Percentiles rank a stretch among this genome's conserved stretches.
These are phyloP conservation scores for Aureobasidium sp. DNA, from an alignment of 2,329 filamentous ascomycete genomes.

Conservation along the genomic window DNA sequence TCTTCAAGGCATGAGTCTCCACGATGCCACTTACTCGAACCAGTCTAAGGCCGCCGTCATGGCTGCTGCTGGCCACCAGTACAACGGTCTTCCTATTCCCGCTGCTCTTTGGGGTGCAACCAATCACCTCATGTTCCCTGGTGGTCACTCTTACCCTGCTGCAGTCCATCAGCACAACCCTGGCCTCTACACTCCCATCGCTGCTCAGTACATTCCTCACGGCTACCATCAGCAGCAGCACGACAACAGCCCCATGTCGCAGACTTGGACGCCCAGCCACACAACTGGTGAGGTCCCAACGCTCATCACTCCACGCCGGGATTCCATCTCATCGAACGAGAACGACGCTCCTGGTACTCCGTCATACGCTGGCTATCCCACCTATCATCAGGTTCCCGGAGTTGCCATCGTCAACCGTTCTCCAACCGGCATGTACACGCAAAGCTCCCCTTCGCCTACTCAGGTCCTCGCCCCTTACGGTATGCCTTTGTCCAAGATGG, in stretches of 20 bases:
- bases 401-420: constrained; percentile 45
- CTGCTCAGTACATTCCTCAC: constrained; percentile 37
- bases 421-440: constrained; percentile 41
- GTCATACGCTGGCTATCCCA: constrained; percentile 36
- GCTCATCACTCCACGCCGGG: constrained; percentile 45
- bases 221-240: constrained; percentile 38
- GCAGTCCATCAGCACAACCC: constrained; percentile 27
- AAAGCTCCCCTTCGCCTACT: constrained; percentile 45
- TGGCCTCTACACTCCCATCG: constrained; percentile 40
- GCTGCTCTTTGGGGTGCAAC: constrained; percentile 27
- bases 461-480: constrained; percentile 41
- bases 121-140: constrained; percentile 29
- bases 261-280: constrained; percentile 39
- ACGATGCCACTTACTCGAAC: constrained; percentile 28
- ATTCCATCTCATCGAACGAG: constrained; percentile 47
- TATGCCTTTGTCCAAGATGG: constrained; percentile 32
- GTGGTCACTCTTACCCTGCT: constrained; percentile 23
- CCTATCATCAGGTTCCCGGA: constrained; percentile 30
- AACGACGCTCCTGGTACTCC: constrained; percentile 46
- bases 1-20: constrained; percentile 35
- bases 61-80: constrained; percentile 24
- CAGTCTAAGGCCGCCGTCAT: constrained; percentile 30
- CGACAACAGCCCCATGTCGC: constrained; percentile 41
- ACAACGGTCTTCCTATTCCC: constrained; percentile 25
- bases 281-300: constrained; percentile 43